Evolutionary conservation across 768 basidiomycete species (phyloP), one percentile per base, ranked within the genome.

Genomic region (Polyporus arcularius): DNA sequence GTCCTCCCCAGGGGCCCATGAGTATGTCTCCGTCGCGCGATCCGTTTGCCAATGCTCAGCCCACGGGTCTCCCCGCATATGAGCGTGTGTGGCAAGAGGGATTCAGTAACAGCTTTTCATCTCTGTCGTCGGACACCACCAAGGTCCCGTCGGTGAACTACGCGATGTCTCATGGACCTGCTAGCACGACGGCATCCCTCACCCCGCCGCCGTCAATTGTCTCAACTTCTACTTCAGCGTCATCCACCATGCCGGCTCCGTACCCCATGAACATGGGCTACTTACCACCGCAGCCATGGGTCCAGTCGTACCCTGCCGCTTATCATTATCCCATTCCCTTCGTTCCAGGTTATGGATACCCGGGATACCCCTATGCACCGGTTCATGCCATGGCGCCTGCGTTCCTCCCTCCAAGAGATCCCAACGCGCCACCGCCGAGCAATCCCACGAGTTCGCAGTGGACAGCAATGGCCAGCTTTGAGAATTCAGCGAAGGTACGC

Each of bases 311-410:
- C 67, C 68, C 78, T n/a, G 79, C 78, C 31, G 80, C 77, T 21
- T 74, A 81, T 60, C 80, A 79, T 26, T 87, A 83, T 64, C 82
- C 80, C 35, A 67, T 85, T 60, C 80, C 83, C 31, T 85, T 80
- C 60, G 73, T 82, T 58, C 67, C 74, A 16, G 78, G 78, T 31
- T 85, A 80, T 63, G 68, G 80, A n/a, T 58, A 63, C 15, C 45
- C 60, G 30, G 61, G 59, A 26, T 62, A 55, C 31, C 32, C 38
- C 1, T 62, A 62, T 18, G 41, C 55, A 0, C 41, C 51, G 4
- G 41, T 57, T 14, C 61, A 43, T 2, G 21, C 52, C 11, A 32
- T 47, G 16, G 40, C 43, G 43, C 16, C 51, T 15, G 10, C 55
- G n/a, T n/a, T 21, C 4, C 39, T 57, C n/a, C 8, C 30, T 1